A percentile compares a stretch with the other conserved stretches of the same genome.
Conservation (phyloP, 75 land plant genomes). For the Cryptomeria japonica region DNA sequence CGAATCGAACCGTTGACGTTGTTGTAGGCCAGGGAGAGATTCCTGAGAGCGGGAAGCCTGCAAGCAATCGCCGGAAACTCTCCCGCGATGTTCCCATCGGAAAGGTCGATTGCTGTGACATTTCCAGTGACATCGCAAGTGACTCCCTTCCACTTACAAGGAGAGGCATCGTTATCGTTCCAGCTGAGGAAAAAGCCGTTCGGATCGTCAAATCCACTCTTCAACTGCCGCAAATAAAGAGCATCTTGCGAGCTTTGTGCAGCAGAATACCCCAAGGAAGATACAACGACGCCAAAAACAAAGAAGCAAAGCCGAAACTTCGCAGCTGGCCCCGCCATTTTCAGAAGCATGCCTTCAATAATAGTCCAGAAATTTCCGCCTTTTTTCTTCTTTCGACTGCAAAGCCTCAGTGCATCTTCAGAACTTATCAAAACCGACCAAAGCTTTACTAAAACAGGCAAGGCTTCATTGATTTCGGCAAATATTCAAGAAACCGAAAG, state of each 20-base stretch:
- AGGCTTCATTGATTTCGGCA: too few relatives aligned
- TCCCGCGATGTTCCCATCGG: constrained; percentile 38
- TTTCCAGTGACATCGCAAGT: constrained; percentile 36
- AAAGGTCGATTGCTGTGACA: constrained; percentile 56
- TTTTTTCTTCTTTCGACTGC: background rate
- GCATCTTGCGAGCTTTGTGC: background rate
- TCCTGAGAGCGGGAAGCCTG: constrained; percentile 45
- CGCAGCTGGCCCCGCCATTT: background rate
- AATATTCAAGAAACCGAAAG: background rate
- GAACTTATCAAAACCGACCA: background rate
- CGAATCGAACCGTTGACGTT: constrained; percentile 56
- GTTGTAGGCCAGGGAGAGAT: constrained; percentile 57
- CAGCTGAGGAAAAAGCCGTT: background rate
- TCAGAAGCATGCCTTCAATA: background rate
- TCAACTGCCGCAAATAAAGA: background rate
- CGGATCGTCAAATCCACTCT: background rate
- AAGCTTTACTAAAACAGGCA: background rate
- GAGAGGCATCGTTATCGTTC: background rate
- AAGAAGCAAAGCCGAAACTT: background rate
- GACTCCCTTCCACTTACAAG: constrained; percentile 81
- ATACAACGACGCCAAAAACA: background rate
- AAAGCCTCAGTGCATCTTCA: background rate
- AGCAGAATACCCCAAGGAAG: background rate
- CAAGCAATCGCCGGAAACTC: constrained; percentile 58
- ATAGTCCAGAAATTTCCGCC: background rate